Base-by-base conservation (phyloP, 768 basidiomycete genomes). In the Leccinum ochraceum region DNA sequence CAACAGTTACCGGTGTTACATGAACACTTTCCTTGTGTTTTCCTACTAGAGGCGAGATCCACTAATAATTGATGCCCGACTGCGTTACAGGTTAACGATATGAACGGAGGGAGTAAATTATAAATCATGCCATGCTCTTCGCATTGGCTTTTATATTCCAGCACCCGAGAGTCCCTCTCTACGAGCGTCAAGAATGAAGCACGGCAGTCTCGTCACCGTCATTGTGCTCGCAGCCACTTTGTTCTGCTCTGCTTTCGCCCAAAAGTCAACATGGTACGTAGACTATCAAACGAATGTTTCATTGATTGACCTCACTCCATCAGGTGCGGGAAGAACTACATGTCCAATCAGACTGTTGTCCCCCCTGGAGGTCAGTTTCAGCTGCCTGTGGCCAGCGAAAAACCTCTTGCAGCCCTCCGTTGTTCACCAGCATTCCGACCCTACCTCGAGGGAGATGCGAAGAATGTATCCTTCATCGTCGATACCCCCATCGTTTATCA, bases 321-420 rank as follows among this genome's bases (percentile, higher is more conserved):
- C 32, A 83, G 83, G 81, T 83, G 82, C 51, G 81, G 80, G 46
- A 83, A 83, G 68, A 77, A 82, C 62, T 84, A 71, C 65, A 78
- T 78, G 74, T 37, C 72, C 7, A 73, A 74, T 24, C 70, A 79
- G 57, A 73, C 78, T 1, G 70, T 79, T 6, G 75, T 79, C 16
- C 76, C 76, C 1, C 81, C 83, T 0, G 81, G 79, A 1, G 81
- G 82, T 3, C 73, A 78, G 55, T 84, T 83, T 59, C 71, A 73
- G 7, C 57, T 75, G 1, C 79, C 79, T 1, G 63, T 66, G 0
- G 57, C 63, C 3, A 80, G 79, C 4, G 20, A 66, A 3, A 62
- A 63, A 7, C 78, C 82, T 9, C 73, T 82, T 14, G 69, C 83
- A 1, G 78, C 78, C 0, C 75, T 84, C 49, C 78, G 79, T 49